These are phyloP conservation scores for Rubroboletus pulcherrimus DNA, from an alignment of 768 basidiomycete species.

Conservation along the genomic window DNA sequence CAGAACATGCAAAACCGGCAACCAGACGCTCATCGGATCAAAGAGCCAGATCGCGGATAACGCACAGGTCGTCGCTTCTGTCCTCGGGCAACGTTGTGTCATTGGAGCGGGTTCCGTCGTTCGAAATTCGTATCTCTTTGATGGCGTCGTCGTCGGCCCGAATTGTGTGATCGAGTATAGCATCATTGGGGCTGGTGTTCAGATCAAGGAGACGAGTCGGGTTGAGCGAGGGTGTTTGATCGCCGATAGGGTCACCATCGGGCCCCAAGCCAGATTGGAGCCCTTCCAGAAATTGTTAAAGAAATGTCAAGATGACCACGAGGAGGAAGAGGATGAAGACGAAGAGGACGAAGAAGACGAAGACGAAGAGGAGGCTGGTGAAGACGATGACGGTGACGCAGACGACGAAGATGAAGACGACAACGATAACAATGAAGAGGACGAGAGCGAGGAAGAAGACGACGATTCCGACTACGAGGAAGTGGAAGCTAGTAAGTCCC, in stretches of 20 bases:
- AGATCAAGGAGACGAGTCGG: conserved; percentile 59
- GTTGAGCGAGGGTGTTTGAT: conserved; percentile 79
- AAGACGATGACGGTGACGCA: conserved; percentile 25
- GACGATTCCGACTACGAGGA: conserved; percentile 67
- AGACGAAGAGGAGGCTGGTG: conserved; percentile 10
- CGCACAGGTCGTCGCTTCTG: conserved; percentile 64
- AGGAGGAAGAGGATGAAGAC: conserved; percentile 30
- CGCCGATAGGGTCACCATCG: conserved; percentile 76
- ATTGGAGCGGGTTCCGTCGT: conserved; percentile 73
- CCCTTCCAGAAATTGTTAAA: conserved; percentile 75
- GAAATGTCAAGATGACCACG: conserved; percentile 34
- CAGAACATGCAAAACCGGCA: conserved; percentile 79
- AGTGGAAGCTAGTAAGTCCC: conserved; percentile 56
- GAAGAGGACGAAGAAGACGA: conserved; percentile 7
- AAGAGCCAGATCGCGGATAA: conserved; percentile 63
- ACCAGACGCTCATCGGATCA: conserved; percentile 83
- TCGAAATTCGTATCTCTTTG: conserved; percentile 78
- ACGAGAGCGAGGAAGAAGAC: conserved; percentile 28
- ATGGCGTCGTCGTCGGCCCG: conserved; percentile 67
- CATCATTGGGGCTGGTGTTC: conserved; percentile 78
- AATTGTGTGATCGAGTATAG: conserved; percentile 70
- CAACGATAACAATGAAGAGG: conserved; percentile 29
- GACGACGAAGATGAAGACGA: conserved; percentile 37
- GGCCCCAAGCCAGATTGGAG: conserved; percentile 60
- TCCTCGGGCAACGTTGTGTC: conserved; percentile 71